phyloP scores from a whole-genome alignment of 2,329 filamentous ascomycete genomes.

The Penicillium sp. region DNA sequence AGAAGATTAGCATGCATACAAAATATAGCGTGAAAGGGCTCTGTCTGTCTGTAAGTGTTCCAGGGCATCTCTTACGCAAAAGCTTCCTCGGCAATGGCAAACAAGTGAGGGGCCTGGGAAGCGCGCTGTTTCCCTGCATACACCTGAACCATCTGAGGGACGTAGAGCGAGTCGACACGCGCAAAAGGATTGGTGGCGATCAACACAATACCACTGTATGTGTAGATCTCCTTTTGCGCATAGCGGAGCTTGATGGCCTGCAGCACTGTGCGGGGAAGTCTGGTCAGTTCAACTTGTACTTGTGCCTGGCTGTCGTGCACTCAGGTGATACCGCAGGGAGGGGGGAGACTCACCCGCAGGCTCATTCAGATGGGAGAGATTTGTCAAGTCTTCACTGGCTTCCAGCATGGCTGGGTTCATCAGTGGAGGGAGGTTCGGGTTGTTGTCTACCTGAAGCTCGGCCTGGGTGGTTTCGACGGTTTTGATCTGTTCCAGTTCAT shows the following conservation, averaged over 20 bases:
- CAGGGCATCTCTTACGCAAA: slow-evolving; percentile 64
- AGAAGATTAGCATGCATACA: background rate
- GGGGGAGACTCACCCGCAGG: slow-evolving; percentile 67
- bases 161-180: slow-evolving; percentile 93
- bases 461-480: slow-evolving; percentile 69
- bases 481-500: slow-evolving; percentile 56
- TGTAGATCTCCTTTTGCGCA: slow-evolving; percentile 98
- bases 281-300: slow-evolving; percentile 16
- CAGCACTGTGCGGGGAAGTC: slow-evolving; percentile 56
- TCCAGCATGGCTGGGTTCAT: slow-evolving; percentile 99
- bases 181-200: slow-evolving; percentile 99
- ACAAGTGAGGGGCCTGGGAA: slow-evolving; percentile 94
- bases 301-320: no score
- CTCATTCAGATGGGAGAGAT: slow-evolving; percentile 95
- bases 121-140: slow-evolving; percentile 96
- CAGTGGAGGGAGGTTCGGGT: slow-evolving; percentile 75
- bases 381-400: slow-evolving; percentile 96
- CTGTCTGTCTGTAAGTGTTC: background rate
- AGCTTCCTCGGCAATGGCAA: slow-evolving; percentile 97
- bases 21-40: background rate
- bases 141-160: slow-evolving; percentile 98
- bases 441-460: slow-evolving; percentile 69
- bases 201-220: slow-evolving; percentile 96
- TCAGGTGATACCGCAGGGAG: background rate
- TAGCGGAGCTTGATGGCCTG: slow-evolving; percentile 97